phyloP scores from a whole-genome alignment of 2,329 filamentous ascomycete species.

The Blastomyces parvus region DNA sequence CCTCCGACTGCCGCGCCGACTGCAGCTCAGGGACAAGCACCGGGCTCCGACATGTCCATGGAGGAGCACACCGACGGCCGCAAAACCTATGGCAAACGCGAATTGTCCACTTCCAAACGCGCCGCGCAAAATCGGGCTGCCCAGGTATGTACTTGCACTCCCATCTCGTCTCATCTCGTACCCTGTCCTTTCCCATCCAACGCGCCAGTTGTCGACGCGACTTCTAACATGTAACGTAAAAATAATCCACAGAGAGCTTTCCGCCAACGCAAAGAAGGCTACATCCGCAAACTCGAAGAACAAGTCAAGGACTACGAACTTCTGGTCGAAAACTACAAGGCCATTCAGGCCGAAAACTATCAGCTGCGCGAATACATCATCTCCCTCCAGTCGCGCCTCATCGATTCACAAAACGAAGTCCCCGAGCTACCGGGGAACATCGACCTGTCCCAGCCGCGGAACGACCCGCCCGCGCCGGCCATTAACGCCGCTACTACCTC shows the following conservation, averaged over 20 bases:
- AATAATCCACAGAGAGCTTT: constrained; percentile 70
- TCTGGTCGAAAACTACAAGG: constrained; percentile 68
- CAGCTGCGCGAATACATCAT: constrained; percentile 87
- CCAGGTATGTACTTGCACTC: constrained; percentile 56
- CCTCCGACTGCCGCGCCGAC: constrained; percentile 2
- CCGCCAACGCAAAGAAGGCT: constrained; percentile 92
- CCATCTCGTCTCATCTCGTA: constrained; percentile 2
- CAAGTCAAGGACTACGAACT: constrained; percentile 73
- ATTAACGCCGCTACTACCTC: constrained; percentile 10
- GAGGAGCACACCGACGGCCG: constrained; percentile 42
- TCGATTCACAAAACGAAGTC: constrained; percentile 74
- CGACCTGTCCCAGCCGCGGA: constrained; percentile 52
- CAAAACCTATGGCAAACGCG: constrained; percentile 67
- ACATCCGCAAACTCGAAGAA: constrained; percentile 95
- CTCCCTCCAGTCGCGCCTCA: constrained; percentile 72
- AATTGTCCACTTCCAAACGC: constrained; percentile 89
- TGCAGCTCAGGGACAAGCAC: neutral
- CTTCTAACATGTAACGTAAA: neutral
- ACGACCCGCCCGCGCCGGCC: constrained; percentile 25
- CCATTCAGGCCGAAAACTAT: constrained; percentile 81
- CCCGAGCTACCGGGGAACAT: constrained; percentile 75
- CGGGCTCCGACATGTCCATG: neutral
- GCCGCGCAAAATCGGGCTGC: constrained; percentile 94
- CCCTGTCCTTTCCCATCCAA: neutral
- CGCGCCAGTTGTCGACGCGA: neutral